Evolutionary conservation across 2,329 filamentous ascomycete genomes (phyloP).

Genomic region (Claviceps pusilla): DNA sequence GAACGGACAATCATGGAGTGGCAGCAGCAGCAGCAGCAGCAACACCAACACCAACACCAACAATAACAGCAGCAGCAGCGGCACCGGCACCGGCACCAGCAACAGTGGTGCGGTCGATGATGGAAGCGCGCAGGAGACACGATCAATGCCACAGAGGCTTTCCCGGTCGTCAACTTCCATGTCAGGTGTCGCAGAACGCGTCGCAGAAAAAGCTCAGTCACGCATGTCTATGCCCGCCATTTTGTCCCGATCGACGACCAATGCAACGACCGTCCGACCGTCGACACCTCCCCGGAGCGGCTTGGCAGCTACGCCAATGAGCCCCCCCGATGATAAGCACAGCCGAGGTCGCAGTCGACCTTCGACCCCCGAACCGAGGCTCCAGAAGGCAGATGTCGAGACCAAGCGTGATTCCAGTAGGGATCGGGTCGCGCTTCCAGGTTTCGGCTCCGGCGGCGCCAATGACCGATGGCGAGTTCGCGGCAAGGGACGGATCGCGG

Average conservation of each 20-base stretch:
- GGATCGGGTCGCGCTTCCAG: slow-evolving; percentile 49
- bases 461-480: slow-evolving; percentile 67
- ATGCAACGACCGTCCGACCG: slow-evolving; percentile 32
- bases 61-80: too few relatives aligned
- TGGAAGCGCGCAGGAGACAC: slow-evolving; percentile 6
- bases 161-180: slow-evolving; percentile 43
- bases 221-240: slow-evolving; percentile 75
- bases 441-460: slow-evolving; percentile 56
- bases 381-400: slow-evolving; percentile 22
- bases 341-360: slow-evolving; percentile 20
- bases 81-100: too few relatives aligned
- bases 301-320: slow-evolving; percentile 32
- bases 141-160: slow-evolving; percentile 22
- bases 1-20: slow-evolving; percentile 27
- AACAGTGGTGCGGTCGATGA: slow-evolving; percentile 16
- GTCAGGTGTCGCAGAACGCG: slow-evolving; percentile 35
- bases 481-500: slow-evolving; percentile 62
- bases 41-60: too few relatives aligned
- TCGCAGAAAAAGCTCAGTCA: slow-evolving; percentile 42
- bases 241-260: slow-evolving; percentile 26
- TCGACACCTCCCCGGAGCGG: slow-evolving; percentile 36
- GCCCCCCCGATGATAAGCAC: slow-evolving; percentile 32
- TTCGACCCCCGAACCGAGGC: slow-evolving; percentile 27
- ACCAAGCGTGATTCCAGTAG: slow-evolving; percentile 35
- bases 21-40: neutral